A percentile compares a stretch with the other conserved stretches of the same genome.
phyloP scores from a whole-genome alignment of 2,329 filamentous ascomycete genomes.

The Periglandula ipomoeae region DNA sequence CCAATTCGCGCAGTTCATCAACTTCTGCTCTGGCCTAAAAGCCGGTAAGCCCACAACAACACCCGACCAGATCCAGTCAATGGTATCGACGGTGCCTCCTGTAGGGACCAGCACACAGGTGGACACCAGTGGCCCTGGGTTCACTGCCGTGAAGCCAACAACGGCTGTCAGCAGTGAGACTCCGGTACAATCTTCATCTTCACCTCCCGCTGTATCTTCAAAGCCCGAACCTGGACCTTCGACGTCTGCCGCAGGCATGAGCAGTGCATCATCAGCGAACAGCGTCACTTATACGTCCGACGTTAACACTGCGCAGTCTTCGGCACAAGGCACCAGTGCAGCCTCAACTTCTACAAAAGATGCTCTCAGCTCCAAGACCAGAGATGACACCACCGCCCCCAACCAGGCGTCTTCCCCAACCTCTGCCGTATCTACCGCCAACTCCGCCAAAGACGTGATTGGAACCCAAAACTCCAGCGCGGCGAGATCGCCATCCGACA shows the following conservation, averaged over 20 bases:
- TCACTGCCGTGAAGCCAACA: slow-evolving; percentile 11
- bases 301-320: background rate
- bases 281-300: background rate
- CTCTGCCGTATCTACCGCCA: background rate
- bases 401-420: background rate
- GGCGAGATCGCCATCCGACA: background rate
- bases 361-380: background rate
- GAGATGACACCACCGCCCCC: background rate
- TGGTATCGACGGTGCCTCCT: slow-evolving; percentile 13
- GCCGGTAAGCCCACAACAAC: slow-evolving; percentile 10
- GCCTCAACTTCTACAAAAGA: background rate
- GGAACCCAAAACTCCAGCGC: background rate
- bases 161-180: background rate
- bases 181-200: background rate
- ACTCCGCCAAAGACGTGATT: background rate
- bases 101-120: slow-evolving; percentile 19
- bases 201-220: background rate
- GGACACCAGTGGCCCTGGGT: slow-evolving; percentile 13
- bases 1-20: slow-evolving; percentile 34
- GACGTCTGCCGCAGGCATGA: background rate
- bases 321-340: background rate
- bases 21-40: slow-evolving; percentile 32
- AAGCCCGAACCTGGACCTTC: background rate
- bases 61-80: slow-evolving; percentile 14
- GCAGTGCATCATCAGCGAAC: background rate